Conservation (phyloP, 805 yeast genomes). For the Yueomyces sp. region DNA sequence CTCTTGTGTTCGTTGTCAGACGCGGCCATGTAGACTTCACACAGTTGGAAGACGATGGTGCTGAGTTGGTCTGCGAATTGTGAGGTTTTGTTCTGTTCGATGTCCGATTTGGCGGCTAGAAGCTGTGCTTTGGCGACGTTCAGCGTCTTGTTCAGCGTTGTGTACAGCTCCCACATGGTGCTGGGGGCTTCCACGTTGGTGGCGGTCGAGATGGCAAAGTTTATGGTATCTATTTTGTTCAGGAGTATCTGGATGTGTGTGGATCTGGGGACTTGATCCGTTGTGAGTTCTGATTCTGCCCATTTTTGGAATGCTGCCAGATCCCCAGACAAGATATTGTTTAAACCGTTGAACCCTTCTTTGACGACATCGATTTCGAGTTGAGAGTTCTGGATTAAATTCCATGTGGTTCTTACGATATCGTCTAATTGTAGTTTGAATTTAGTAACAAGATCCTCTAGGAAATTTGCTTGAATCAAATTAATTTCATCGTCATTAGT, state of each 20-base stretch:
- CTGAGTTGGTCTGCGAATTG: slow-evolving; percentile 11
- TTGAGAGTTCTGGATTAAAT: slow-evolving; percentile 3
- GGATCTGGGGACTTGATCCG: neutral
- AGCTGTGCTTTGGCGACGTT: slow-evolving; percentile 6
- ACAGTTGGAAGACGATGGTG: slow-evolving; percentile 14
- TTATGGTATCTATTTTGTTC: slow-evolving; percentile 10
- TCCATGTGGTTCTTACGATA: slow-evolving; percentile 1
- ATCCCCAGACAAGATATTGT: slow-evolving; percentile 3
- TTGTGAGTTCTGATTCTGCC: neutral
- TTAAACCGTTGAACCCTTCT: slow-evolving; percentile 8
- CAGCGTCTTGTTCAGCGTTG: slow-evolving; percentile 9
- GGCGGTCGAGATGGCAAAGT: slow-evolving; percentile 7
- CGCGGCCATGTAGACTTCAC: slow-evolving; percentile 11
- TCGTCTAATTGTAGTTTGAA: slow-evolving; percentile 11
- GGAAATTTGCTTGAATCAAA: slow-evolving; percentile 9
- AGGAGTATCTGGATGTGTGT: slow-evolving; percentile 4
- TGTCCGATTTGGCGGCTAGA: slow-evolving; percentile 6
- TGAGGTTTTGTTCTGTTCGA: slow-evolving; percentile 1
- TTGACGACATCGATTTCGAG: slow-evolving; percentile 3
- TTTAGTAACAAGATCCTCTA: slow-evolving; percentile 8
- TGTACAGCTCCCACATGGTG: slow-evolving; percentile 11
- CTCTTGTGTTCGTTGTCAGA: slow-evolving; percentile 18
- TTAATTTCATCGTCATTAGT: slow-evolving; percentile 3
- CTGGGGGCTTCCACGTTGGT: neutral
- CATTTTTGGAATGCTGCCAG: slow-evolving; percentile 3